Evolutionary conservation across 306 rosid genomes (phyloP).

Genomic region (Fragaria iinumae): DNA sequence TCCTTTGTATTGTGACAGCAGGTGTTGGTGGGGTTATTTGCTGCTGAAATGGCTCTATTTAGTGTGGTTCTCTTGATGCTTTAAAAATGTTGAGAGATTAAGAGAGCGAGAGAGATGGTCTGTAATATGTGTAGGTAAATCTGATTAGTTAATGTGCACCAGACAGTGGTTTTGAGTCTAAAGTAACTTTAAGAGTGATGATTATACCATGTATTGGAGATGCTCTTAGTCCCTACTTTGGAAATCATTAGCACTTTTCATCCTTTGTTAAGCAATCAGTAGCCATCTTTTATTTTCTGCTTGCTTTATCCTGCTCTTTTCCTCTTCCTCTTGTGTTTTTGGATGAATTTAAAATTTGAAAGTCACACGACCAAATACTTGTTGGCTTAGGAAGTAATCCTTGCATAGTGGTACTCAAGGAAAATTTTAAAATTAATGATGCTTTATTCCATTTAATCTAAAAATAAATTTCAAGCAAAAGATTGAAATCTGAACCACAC

Average conservation of each 20-base stretch:
- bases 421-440: background rate
- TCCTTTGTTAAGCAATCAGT: conserved; percentile 45
- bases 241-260: conserved; percentile 52
- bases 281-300: conserved; percentile 27
- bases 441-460: background rate
- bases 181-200: conserved; percentile 69
- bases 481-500: background rate
- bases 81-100: conserved; percentile 20
- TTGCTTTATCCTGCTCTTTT: conserved; percentile 15
- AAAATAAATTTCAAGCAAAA: background rate
- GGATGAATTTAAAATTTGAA: conserved; percentile 11
- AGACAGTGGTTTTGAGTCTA: conserved; percentile 26
- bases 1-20: conserved; percentile 41
- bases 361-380: background rate
- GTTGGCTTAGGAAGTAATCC: background rate
- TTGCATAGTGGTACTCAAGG: background rate
- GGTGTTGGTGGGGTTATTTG: conserved; percentile 57
- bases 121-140: conserved; percentile 29
- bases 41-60: conserved; percentile 43
- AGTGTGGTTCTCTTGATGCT: conserved; percentile 42
- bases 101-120: conserved; percentile 13
- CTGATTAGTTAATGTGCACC: conserved; percentile 16
- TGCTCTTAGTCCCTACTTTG: conserved; percentile 58
- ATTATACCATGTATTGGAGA: conserved; percentile 51
- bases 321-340: background rate